Evolutionary conservation across 2,329 filamentous ascomycete genomes (phyloP), one percentile per base, ranked within the genome.

Genomic region (Arthrobotrys sphaeroides): DNA sequence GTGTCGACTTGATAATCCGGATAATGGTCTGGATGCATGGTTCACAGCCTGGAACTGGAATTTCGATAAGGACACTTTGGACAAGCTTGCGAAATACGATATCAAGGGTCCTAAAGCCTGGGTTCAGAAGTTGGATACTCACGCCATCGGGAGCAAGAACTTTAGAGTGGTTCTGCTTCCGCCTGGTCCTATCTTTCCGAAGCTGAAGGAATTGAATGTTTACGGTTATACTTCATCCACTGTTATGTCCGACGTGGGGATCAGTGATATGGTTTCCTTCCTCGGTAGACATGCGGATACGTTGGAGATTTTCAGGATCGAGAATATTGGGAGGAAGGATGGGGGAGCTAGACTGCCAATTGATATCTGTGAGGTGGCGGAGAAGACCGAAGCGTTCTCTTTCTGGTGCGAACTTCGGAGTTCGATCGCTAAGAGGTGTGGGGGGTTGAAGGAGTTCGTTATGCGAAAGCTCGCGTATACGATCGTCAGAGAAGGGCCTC

Each of bases 1-100:
- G 38, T 3, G 12, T 7, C 22, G 67, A 4, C 49, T 72, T 0
- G 67, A 72, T 13, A 49, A 18, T 5, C 5, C 67, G 5, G 28
- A 38, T 13, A 12, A 40, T 7, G 67, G 67, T 4, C 49, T 72
- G 7, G 59, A 49, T 22, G 16, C 20, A 10, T 72, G n/a, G 28
- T 51, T 72, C 10, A 31, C 18, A 2, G 13, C 26, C 9, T 65
- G 57, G 49, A 36, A 53, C 26, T 28, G 47, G 47, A 12, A 6
- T 20, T 6, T 20, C 2, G 3, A 10, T 10, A 0, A 36, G 7
- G 26, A 12, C n/a, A n/a, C n/a, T n/a, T n/a, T n/a, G n/a, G n/a
- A n/a, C n/a, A n/a, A n/a, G n/a, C n/a, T n/a, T n/a, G n/a, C n/a
- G n/a, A n/a, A n/a, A n/a, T n/a, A n/a, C n/a, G n/a, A n/a, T n/a